Evolutionary conservation across 2,329 filamentous ascomycete species (phyloP), one percentile per base, ranked within the genome.

Genomic region (Ceratocystis variospora): DNA sequence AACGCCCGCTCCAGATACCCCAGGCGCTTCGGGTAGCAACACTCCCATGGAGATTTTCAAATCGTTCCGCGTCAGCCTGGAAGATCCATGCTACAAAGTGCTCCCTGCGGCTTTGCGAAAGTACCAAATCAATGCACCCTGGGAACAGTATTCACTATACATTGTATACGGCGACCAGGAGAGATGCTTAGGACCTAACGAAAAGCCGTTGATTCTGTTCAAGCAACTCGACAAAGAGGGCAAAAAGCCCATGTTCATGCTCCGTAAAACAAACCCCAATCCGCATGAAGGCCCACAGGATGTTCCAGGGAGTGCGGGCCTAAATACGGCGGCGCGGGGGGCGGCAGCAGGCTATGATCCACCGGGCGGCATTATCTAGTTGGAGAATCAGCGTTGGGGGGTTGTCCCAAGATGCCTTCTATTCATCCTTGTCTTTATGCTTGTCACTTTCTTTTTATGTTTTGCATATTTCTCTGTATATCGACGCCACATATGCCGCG

Each of bases 81-180:
- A 99, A 71, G 94, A 99, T 73, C 94, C 94, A 2, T 99, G 94
- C 77, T 89, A 96, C 79, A 96, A 96, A 75, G 94, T 99, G 33
- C 81, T 99, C 1, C 94, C 94, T 1, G 94, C 95, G 17, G 94
- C 94, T 1, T 82, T 99, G 19, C 95, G 95, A 74, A 96, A 96
- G 75, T 99, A 99, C 77, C 94, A 97, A 73, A 99, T 99, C 78
- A 93, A 95, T 70, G 93, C 92, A 25, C 93, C 96, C 63, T 96
- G 92, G 89, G 89, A 95, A 71, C 90, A 97, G 73, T 99, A 99
- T 74, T 93, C 94, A 0, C 79, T 99, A 41, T 99, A 97, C 74
- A 99, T 99, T 74, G 94, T 99, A 3, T 96, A 96, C 72, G 94
- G 94, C n/a, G 92, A 97, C 72, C 91, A 97, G 76, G 94, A 99